Conservation (phyloP, 2,329 filamentous ascomycete genomes). For the Geosmithia putterillii region DNA sequence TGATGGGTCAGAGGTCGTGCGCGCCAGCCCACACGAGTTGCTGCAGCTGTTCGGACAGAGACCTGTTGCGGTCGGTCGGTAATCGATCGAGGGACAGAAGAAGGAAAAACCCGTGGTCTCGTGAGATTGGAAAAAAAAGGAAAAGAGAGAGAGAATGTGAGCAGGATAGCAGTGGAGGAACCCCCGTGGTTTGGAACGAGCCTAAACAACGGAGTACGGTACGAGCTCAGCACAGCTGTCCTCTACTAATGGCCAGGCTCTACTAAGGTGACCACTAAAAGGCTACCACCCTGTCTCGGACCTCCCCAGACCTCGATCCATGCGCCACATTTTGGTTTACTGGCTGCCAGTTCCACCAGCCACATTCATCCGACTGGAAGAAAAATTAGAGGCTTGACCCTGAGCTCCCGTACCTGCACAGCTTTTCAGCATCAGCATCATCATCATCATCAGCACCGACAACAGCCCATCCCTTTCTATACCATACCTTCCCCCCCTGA, state of each 20-base stretch:
- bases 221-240: constrained; percentile 1
- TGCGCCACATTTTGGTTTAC: constrained; percentile 1
- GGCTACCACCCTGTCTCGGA: not conserved
- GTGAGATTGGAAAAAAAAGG: not conserved
- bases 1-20: too few species aligned
- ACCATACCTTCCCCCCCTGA: not conserved
- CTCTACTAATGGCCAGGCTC: not conserved
- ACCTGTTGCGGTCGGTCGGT: too few species aligned
- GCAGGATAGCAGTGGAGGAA: not conserved
- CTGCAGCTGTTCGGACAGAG: too few species aligned
- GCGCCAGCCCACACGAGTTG: too few species aligned
- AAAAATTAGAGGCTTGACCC: too few species aligned
- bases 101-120: too few species aligned
- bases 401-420: too few species aligned
- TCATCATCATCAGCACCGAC: not conserved
- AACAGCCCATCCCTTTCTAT: not conserved
- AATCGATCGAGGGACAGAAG: too few species aligned
- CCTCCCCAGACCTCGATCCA: not conserved
- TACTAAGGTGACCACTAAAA: not conserved
- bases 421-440: too few species aligned
- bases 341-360: too few species aligned
- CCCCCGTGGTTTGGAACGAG: not conserved
- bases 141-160: not conserved
- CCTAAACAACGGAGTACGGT: not conserved
- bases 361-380: too few species aligned